phyloP scores from a whole-genome alignment of 192 early-diverging fungal species.

The Coemansia sp. region DNA sequence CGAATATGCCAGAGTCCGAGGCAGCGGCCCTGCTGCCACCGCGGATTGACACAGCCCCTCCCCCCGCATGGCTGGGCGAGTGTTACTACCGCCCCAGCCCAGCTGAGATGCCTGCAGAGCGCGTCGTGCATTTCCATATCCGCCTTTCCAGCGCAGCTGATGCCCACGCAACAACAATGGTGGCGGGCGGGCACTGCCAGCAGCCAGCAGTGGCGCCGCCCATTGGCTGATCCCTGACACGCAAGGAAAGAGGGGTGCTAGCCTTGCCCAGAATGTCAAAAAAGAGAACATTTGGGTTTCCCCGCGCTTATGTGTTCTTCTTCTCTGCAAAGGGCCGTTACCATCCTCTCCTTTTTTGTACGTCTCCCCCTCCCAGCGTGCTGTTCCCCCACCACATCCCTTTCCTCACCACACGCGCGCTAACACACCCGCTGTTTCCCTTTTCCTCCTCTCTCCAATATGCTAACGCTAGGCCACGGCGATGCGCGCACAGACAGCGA shows the following conservation, averaged over 20 bases:
- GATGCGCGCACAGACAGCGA: slow-evolving; percentile 66
- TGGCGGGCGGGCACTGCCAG: slow-evolving; percentile 1
- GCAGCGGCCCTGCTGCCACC: no score
- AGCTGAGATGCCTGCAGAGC: background rate
- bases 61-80: background rate
- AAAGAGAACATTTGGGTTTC: background rate
- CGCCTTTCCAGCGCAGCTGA: slow-evolving; percentile 2
- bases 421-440: background rate
- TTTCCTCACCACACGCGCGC: background rate
- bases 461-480: slow-evolving; percentile 48
- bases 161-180: background rate
- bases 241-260: background rate
- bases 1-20: no score
- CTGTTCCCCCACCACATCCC: background rate
- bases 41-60: background rate
- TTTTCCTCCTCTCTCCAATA: background rate
- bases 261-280: background rate
- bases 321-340: background rate
- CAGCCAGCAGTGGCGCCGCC: slow-evolving; percentile 2
- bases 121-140: background rate
- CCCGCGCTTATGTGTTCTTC: slow-evolving; percentile 2
- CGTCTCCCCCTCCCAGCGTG: background rate
- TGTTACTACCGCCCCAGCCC: background rate
- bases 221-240: background rate
- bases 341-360: background rate